Evolutionary conservation across 1,284 basidiomycete genomes (phyloP).

Genomic region (Xerocomus nothofagi): DNA sequence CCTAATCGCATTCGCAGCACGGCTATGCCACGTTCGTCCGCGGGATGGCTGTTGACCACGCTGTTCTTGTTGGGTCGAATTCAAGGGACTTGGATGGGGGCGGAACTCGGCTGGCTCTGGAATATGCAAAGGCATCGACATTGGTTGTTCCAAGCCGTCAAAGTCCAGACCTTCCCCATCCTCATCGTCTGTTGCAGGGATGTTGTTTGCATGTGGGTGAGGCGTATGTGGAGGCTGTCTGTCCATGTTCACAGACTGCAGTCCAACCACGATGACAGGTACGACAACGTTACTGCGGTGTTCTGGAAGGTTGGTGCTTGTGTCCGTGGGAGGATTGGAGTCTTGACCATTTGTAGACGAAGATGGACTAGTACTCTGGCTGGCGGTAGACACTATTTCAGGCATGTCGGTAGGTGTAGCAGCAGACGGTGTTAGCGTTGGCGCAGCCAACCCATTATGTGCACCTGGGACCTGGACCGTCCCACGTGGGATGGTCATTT

Average conservation of each 20-base stretch:
- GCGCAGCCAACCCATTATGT: constrained; percentile 19
- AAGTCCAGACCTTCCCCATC: constrained; percentile 29
- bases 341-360: constrained; percentile 16
- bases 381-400: constrained; percentile 11
- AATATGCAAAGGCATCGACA: constrained; percentile 30
- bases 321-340: constrained; percentile 9
- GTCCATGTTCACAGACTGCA: constrained; percentile 66
- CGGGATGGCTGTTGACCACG: constrained; percentile 26
- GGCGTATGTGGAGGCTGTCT: constrained; percentile 30
- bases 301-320: constrained; percentile 17
- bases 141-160: constrained; percentile 26
- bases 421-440: constrained; percentile 8
- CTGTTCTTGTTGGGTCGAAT: constrained; percentile 18
- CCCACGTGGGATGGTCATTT: constrained; percentile 16
- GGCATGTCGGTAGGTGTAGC: constrained; percentile 17
- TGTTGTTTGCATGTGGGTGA: constrained; percentile 17
- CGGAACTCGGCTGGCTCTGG: constrained; percentile 28
- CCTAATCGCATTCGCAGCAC: constrained; percentile 58
- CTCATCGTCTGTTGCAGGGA: constrained; percentile 22
- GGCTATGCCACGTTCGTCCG: constrained; percentile 44
- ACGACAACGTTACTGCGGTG: constrained; percentile 51
- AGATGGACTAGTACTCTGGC: not conserved
- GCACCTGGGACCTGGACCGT: constrained; percentile 14
- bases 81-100: constrained; percentile 12
- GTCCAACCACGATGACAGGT: constrained; percentile 77